Conservation (phyloP, 108 stramenopile species). For the Cyclotella cryptica region DNA sequence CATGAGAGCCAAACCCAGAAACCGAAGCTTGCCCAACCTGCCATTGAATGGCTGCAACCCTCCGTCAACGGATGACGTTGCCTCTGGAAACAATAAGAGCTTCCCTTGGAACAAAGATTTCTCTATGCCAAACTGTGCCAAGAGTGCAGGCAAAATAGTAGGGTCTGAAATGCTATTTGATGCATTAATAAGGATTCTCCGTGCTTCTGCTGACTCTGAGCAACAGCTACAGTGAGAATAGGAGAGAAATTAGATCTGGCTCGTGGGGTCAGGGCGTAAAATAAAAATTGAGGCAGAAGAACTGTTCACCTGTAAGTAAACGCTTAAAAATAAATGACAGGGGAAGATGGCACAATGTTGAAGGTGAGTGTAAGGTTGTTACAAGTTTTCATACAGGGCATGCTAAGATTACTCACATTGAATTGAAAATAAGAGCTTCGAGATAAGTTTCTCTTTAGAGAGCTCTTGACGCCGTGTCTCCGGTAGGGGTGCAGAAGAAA, state of each 20-base stretch:
- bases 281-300: neutral
- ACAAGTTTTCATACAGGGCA: neutral
- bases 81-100: constrained; percentile 67
- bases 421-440: constrained; percentile 73
- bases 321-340: constrained; percentile 55
- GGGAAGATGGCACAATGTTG: neutral
- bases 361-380: neutral
- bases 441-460: constrained; percentile 57
- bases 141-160: constrained; percentile 37
- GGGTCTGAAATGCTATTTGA: constrained; percentile 24
- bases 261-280: neutral
- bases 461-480: constrained; percentile 79
- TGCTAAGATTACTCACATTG: neutral
- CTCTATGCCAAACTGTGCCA: constrained; percentile 76
- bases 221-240: constrained; percentile 53
- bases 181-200: constrained; percentile 53
- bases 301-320: constrained; percentile 60
- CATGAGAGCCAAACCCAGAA: constrained; percentile 80
- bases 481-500: constrained; percentile 66
- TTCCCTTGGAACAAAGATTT: constrained; percentile 53
- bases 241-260: neutral
- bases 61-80: constrained; percentile 60
- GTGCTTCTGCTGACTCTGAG: constrained; percentile 72
- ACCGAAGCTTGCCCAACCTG: constrained; percentile 76
- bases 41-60: constrained; percentile 84